Base-by-base conservation (phyloP, 2,329 filamentous ascomycete genomes). In the Penicillium thymicola region DNA sequence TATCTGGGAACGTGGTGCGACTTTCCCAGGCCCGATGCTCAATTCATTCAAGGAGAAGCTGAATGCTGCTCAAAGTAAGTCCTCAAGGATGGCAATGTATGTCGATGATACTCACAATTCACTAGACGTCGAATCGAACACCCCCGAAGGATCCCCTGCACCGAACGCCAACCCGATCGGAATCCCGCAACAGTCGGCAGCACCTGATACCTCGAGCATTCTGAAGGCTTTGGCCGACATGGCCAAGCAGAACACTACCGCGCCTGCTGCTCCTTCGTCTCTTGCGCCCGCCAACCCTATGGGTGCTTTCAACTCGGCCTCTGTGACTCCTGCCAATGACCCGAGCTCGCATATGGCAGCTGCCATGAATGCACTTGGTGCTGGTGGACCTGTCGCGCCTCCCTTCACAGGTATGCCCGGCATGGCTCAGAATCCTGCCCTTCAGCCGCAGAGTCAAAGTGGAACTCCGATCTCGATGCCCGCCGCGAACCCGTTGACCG, bases 1-100 rank as follows among this genome's bases (percentile, higher is more conserved):
- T 72, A 99, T 99, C 65, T 99, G 94, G 94, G 92, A 97, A 73
- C 94, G 94, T 70, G 91, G 90, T 63, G 88, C 89, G 72, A 97
- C 92, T 23, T 97, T 99, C 75, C 92, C 94, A 27, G 73, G 82
- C 41, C 76, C 86, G 52, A 88, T 96, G 85, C 84, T 99, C 67
- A 73, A 78, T n/a, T 85, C 85, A 37, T 96, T 96, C 82, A 93
- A 91, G 77, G 83, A 90, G 71, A 92, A 90, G 75, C 75, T 96
- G 67, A 87, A 82, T 61, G 81, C 85, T 59, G 79, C 83, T 48
- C 80, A 83, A 70, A 85, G 88, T 92, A 90, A 81, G 88, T 74
- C 64, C 59, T 60, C 61, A 62, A 27, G 7, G 10, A 36, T 36
- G 7, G 4, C 5, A 27, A 32, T 14, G 3, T 11, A 36, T 28